Percentiles rank a stretch among this genome's conserved stretches.
Evolutionary conservation across 805 yeast genomes (phyloP).

Genomic region (Metschnikowia dekortorum): DNA sequence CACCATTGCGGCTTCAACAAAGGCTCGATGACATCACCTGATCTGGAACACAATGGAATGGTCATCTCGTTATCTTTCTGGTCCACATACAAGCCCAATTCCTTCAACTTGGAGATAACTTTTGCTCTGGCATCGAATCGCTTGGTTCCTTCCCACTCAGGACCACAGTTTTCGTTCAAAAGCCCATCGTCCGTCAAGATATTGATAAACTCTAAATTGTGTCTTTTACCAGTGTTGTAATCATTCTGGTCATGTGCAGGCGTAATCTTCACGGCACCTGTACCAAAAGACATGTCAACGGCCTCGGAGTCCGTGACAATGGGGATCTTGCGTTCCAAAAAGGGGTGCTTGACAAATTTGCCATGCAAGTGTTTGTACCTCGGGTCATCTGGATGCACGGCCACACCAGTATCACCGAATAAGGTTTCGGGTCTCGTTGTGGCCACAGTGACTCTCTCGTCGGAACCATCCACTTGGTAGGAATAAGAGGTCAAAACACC

Average conservation of each 20-base stretch:
- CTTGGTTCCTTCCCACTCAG: constrained; percentile 81
- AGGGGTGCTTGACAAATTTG: constrained; percentile 85
- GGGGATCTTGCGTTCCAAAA: constrained; percentile 79
- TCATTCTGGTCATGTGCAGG: constrained; percentile 98
- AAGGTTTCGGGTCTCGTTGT: constrained; percentile 99
- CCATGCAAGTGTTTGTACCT: constrained; percentile 96
- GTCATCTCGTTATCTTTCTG: constrained; percentile 95
- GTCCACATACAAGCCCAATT: constrained; percentile 68
- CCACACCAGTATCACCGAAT: constrained; percentile 97
- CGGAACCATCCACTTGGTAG: constrained; percentile 79
- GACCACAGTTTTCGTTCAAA: constrained; percentile 86
- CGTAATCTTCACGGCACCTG: constrained; percentile 99
- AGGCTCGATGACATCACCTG: constrained; percentile 97
- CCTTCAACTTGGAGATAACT: constrained; percentile 78
- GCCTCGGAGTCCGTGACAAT: constrained; percentile 87
- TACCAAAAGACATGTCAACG: constrained; percentile 98
- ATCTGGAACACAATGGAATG: constrained; percentile 89
- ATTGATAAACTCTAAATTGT: constrained; percentile 80
- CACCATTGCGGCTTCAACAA: constrained; percentile 99
- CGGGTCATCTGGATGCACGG: constrained; percentile 93
- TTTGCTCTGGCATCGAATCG: constrained; percentile 88
- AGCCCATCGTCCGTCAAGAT: constrained; percentile 90
- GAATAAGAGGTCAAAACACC: constrained; percentile 97
- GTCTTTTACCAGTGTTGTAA: constrained; percentile 94
- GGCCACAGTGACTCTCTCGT: constrained; percentile 86